Base-by-base conservation (phyloP, 2,329 filamentous ascomycete genomes). In the Paraconiothyrium brasiliense region DNA sequence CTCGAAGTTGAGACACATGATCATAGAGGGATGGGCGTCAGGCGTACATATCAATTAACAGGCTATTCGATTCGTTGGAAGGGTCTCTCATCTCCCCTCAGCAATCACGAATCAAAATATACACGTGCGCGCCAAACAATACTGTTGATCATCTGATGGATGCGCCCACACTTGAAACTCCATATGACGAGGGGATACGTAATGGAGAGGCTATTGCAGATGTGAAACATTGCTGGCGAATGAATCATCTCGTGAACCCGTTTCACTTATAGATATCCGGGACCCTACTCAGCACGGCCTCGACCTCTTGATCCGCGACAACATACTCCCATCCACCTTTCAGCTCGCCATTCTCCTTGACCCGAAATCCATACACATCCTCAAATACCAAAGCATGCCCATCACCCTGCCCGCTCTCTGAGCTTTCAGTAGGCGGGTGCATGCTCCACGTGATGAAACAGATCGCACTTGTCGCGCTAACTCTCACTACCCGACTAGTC, bases 321-420 rank as follows among this genome's bases (percentile, higher is more conserved):
- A 50, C 48, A 35, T n/a, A 50, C n/a, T 50, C 48, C 48, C 48
- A 50, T 20, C 48, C 48, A 11, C 48, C 48, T 50, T 50, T 50
- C 48, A 50, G 32, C 30, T 7, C 6, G 1, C 48, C 48, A 30
- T 50, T 50, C 10, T 50, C 48, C 14, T 14, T 30, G 13, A 27
- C 48, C 20, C 48, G 30, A 37, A 35, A 50, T 9, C 30, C 48
- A 50, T 50, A 50, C 13, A 50, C 14, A 50, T 50, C 48, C 30
- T 50, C 30, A 20, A 50, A 50, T n/a, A 37, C 48, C 9, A 50
- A 14, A 35, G 11, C 48, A 35, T 35, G 14, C 37, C 22, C n/a
- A 14, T 30, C 20, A 1, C 11, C 30, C 5, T 16, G 27, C 16
- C 35, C 20, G 22, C 35, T 30, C 20, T 4, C 14, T 30, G 14